These are phyloP conservation scores for Botrytis fabae DNA, from an alignment of 2,329 filamentous ascomycete species.

Conservation along the genomic window DNA sequence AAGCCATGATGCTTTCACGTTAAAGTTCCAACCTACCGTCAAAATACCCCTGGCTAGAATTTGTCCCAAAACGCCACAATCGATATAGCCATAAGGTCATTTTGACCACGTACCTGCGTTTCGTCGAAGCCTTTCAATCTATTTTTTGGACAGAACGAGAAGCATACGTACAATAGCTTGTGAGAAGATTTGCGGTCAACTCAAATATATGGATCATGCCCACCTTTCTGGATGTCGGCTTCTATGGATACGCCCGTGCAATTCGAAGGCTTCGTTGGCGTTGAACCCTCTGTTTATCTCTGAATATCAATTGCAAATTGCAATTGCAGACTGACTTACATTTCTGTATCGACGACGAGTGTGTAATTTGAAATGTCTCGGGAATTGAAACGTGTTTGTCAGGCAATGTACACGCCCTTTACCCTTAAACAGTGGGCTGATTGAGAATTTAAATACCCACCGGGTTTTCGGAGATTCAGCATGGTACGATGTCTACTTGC, in stretches of 20 bases:
- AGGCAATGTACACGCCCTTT: not conserved
- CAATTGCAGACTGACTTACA: not conserved
- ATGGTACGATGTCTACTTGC: not conserved
- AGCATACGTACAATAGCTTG: not conserved
- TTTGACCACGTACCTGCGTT: not conserved
- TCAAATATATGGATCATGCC: constrained; percentile 1
- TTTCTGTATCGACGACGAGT: not conserved
- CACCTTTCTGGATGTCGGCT: not conserved
- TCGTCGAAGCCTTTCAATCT: not conserved
- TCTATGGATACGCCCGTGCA: not conserved
- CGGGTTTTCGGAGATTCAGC: not conserved
- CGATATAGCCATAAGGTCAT: not conserved
- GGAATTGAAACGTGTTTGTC: not conserved
- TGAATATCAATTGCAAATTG: not conserved
- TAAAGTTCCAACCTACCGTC: not conserved
- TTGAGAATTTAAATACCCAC: not conserved
- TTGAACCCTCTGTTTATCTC: not conserved
- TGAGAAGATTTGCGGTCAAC: not conserved
- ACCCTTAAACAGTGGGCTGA: not conserved
- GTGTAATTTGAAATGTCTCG: not conserved
- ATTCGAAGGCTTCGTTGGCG: not conserved
- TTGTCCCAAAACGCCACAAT: not conserved
- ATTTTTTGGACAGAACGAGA: not conserved
- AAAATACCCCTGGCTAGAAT: not conserved
- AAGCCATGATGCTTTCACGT: not conserved